Evolutionary conservation across 495 filamentous ascomycete species (phyloP).

Genomic region (Parathielavia hyrcaniae): DNA sequence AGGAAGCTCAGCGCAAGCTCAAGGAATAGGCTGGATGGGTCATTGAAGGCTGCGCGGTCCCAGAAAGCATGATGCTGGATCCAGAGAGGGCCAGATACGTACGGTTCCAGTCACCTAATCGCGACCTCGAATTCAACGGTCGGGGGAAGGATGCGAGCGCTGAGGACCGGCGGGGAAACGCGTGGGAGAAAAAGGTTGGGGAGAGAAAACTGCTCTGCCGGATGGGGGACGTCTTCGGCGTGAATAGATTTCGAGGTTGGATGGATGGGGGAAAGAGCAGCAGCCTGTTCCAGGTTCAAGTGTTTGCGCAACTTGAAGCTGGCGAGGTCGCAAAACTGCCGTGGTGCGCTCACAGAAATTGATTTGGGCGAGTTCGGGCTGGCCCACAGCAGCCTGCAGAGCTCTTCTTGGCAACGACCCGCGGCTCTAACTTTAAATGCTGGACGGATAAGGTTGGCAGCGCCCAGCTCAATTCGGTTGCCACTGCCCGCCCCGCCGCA

Average conservation of each 20-base stretch:
- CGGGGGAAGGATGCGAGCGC: not conserved
- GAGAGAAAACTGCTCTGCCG: constrained; percentile 3
- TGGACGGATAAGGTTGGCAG: too few relatives aligned
- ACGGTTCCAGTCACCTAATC: constrained; percentile 4
- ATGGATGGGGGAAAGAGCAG: constrained; percentile 9
- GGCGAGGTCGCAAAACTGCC: constrained; percentile 20
- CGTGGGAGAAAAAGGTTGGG: not conserved
- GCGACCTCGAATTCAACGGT: not conserved
- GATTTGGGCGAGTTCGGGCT: constrained; percentile 21
- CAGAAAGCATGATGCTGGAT: not conserved
- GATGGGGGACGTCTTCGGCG: not conserved
- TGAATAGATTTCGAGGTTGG: not conserved
- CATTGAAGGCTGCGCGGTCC: not conserved
- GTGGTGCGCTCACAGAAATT: constrained; percentile 17
- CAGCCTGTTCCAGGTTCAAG: too few relatives aligned
- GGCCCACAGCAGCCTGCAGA: constrained; percentile 15
- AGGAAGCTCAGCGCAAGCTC: constrained; percentile 12
- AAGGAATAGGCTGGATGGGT: not conserved
- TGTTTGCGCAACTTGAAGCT: constrained; percentile 12
- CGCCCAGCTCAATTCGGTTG: too few relatives aligned
- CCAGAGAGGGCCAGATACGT: not conserved
- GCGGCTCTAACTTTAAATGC: too few relatives aligned
- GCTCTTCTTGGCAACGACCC: constrained; percentile 14
- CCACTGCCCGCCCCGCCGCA: too few relatives aligned
- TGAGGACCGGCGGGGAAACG: too few relatives aligned